Conservation (phyloP, 2,329 filamentous ascomycete species). For the Pseudogymnoascus sp. region DNA sequence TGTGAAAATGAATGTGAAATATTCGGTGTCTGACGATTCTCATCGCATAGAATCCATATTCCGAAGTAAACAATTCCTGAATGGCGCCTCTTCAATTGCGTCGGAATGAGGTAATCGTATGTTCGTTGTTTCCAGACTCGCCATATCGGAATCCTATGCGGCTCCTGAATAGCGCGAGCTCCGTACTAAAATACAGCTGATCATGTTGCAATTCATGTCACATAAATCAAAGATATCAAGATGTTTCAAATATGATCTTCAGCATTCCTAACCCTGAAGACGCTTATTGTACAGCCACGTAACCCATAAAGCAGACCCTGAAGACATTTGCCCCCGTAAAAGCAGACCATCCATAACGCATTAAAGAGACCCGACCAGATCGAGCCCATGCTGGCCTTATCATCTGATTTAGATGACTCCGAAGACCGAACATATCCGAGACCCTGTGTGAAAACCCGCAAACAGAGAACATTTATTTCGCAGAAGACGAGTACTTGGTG, state of each 20-base stretch:
- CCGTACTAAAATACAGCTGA: neutral
- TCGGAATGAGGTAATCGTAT: neutral
- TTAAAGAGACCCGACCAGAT: constrained; percentile 40
- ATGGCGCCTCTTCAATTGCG: neutral
- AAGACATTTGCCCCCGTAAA: constrained; percentile 60
- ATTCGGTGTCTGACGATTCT: neutral
- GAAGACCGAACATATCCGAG: constrained; percentile 46
- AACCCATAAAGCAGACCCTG: constrained; percentile 58
- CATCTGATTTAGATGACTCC: constrained; percentile 25
- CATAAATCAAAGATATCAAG: neutral
- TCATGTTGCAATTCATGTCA: neutral
- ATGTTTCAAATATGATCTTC: constrained; percentile 19
- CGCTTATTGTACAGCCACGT: constrained; percentile 62
- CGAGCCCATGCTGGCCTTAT: constrained; percentile 21
- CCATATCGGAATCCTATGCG: neutral
- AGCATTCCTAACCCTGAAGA: constrained; percentile 28
- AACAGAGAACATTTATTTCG: constrained; percentile 69
- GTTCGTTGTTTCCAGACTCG: neutral
- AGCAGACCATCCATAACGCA: constrained; percentile 66
- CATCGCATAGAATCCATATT: neutral
- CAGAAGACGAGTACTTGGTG: constrained; percentile 99
- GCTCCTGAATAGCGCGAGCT: too few species aligned
- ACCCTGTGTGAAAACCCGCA: constrained; percentile 48
- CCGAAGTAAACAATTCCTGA: neutral
- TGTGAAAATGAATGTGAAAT: neutral